These are phyloP conservation scores for Eustoma russellianum DNA, from an alignment of 257 asterid species.

Conservation along the genomic window DNA sequence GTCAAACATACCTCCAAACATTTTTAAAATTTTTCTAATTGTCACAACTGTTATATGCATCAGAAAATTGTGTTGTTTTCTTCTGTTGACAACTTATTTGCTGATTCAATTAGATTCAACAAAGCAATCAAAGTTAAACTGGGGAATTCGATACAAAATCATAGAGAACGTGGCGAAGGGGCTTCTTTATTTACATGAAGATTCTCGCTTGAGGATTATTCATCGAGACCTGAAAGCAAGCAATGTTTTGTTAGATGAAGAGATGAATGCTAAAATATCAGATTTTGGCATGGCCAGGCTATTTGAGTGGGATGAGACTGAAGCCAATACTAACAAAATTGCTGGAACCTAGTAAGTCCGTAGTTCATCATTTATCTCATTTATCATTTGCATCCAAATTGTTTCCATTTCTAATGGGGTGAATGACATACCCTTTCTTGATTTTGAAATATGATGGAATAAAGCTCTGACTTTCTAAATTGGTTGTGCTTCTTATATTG, in stretches of 20 bases:
- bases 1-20: too few relatives aligned
- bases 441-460: too few relatives aligned
- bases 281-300: conserved; percentile 14
- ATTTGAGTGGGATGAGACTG: background rate
- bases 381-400: background rate
- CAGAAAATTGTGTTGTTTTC: too few relatives aligned
- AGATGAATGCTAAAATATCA: conserved; percentile 12
- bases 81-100: too few relatives aligned
- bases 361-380: background rate
- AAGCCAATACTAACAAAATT: conserved; percentile 1
- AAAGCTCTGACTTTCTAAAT: too few relatives aligned
- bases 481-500: too few relatives aligned
- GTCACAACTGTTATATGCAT: too few relatives aligned
- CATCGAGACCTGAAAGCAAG: conserved; percentile 13
- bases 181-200: conserved; percentile 7
- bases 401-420: too few relatives aligned
- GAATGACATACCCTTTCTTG: too few relatives aligned
- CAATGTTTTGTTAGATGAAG: conserved; percentile 7
- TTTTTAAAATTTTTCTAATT: too few relatives aligned
- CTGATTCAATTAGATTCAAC: background rate
- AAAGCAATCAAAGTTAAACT: background rate
- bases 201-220: conserved; percentile 1
- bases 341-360: conserved; percentile 6
- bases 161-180: conserved; percentile 5
- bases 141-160: background rate